Conservation (phyloP, 352 stramenopile species). For the Globisporangium canariense region DNA sequence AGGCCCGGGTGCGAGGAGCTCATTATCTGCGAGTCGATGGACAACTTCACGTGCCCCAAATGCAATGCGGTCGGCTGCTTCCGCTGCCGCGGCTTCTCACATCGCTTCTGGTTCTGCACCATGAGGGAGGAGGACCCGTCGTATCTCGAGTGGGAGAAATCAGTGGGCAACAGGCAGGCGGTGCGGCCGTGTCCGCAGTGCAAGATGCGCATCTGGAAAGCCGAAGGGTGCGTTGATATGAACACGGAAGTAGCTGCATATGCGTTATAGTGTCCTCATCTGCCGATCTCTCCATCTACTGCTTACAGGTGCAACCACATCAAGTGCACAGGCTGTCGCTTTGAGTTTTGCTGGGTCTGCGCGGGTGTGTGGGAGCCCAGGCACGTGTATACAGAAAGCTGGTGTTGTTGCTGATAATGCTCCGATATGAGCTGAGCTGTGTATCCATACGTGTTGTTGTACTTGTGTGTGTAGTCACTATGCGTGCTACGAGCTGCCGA, state of each 20-base stretch:
- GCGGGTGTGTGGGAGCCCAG: slow-evolving; percentile 43
- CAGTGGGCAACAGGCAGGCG: slow-evolving; percentile 40
- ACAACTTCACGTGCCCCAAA: slow-evolving; percentile 59
- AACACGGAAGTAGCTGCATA: not conserved
- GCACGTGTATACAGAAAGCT: slow-evolving; percentile 1
- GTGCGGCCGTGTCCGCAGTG: slow-evolving; percentile 61
- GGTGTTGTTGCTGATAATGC: too few relatives aligned
- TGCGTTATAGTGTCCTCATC: not conserved
- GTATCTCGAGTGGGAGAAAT: slow-evolving; percentile 31
- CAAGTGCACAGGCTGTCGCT: slow-evolving; percentile 58
- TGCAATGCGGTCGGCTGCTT: slow-evolving; percentile 60
- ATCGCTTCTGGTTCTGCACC: slow-evolving; percentile 59
- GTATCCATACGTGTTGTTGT: too few relatives aligned
- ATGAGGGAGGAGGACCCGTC: slow-evolving; percentile 2
- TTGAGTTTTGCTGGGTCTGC: slow-evolving; percentile 75
- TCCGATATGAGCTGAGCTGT: not conserved
- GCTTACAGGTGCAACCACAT: slow-evolving; percentile 57
- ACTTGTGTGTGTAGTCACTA: slow-evolving; percentile 39
- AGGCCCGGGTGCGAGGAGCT: slow-evolving; percentile 54
- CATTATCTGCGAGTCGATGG: slow-evolving; percentile 47
- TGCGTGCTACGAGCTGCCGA: slow-evolving; percentile 62
- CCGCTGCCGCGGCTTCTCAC: slow-evolving; percentile 43
- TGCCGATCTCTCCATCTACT: not conserved
- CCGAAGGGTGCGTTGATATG: slow-evolving; percentile 34
- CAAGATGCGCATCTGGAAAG: slow-evolving; percentile 76